Evolutionary conservation across 2,329 filamentous ascomycete species (phyloP), one percentile per base, ranked within the genome.

Genomic region (Claviceps monticola): DNA sequence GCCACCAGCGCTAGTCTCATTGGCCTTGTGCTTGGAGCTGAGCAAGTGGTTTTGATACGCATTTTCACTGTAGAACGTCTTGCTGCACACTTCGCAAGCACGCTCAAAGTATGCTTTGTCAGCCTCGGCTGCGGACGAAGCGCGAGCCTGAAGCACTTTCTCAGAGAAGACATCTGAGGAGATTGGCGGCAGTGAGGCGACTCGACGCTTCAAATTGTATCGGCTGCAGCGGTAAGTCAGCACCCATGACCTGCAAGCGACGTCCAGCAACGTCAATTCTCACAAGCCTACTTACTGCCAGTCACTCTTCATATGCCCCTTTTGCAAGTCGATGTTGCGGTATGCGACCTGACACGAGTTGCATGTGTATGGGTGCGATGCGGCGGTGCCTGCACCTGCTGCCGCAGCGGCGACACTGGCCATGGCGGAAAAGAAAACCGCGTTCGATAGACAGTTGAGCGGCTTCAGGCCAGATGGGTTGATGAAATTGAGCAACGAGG

Each of bases 321-420:
- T 84, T 71, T 98, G 93, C 52, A 94, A 77, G 65, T 97, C 91
- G 66, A 87, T 89, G 64, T 88, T 89, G 58, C 91, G 84, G 71
- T 97, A 98, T 50, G 91, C 93, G 60, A 98, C 90, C 67, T 95
- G 88, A 66, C 93, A 98, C 53, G 90, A 93, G 70, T 97, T 98
- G 81, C 93, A 98, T 52, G 91, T 97, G 71, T 91, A 98, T 1
- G 93, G 91, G 66, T 96, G 88, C 26, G 83, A 76, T 36, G 78
- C 62, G 16, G 70, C 61, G 7, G 65, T 67, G 56, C 61, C 64
- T 51, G 61, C 60, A 46, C 59, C 58, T 34, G 60, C 58, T 50
- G 60, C 53, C 34, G 65, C 60, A 49, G 65, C 56, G 54, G 66
- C 64, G 49, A 58, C 61, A 56, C 62, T 67, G 55, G 76, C 72